Base-by-base conservation (phyloP, 1,139 yeast species). In the Suhomyces ambrosiae region DNA sequence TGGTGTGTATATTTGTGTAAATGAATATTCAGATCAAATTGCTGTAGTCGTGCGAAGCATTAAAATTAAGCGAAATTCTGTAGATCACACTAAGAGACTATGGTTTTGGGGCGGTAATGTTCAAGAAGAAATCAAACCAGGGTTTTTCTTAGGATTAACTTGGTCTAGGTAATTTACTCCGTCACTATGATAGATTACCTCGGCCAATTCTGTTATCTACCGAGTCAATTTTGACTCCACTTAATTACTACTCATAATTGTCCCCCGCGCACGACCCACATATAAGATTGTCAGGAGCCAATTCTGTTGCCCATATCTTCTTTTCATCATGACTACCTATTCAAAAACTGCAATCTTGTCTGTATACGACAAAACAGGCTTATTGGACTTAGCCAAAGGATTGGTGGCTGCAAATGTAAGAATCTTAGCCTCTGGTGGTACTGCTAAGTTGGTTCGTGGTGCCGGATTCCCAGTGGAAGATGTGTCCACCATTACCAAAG, bases 401-500 rank as follows among this genome's bases (percentile, higher is more conserved):
- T 79, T 92, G 46, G 83, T 79, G 48, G 85, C 84, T 54, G 86
- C 89, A 65, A 79, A 88, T 50, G 96, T 92, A 50, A 81, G 97
- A 54, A 82, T 92, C 48, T 76, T 92, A 44, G 98, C 97, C 34
- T 88, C 97, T 27, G 98, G 98, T 45, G 98, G 98, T 59, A 92
- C 98, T 43, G 95, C 98, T 41, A 81, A 78, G 58, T 75, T 92
- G 74, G 83, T 92, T 43, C 85, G 96, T 61, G 98, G 90, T 63
- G 96, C 97, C 38, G 98, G 97, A 9, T 92, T 92, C 80, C 94
- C 95, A 35, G 97, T 92, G 19, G 96, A 89, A 51, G 98, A 92
- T 60, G 97, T 92, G 39, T 83, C 95, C 35, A 67, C 94, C 44
- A 88, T 92, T 61, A 92, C 98, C 34, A 95, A 89, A 60, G 97